phyloP scores from a whole-genome alignment of 2,329 filamentous ascomycete genomes.

The Didymella pomorum region DNA sequence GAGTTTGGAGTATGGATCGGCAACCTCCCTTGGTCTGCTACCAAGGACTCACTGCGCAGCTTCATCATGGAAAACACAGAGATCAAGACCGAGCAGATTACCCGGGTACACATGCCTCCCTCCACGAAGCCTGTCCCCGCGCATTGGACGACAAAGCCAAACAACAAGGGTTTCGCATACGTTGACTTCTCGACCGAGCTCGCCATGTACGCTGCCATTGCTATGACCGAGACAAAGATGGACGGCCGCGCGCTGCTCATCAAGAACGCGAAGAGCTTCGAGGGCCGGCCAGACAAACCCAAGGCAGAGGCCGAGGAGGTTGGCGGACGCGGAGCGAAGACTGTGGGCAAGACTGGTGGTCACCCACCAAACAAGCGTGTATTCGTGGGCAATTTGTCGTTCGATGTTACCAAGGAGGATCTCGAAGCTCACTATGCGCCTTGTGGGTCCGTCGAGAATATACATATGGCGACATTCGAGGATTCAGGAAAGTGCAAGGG shows the following conservation, averaged over 20 bases:
- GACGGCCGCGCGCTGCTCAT: constrained; percentile 83
- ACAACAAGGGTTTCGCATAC: constrained; percentile 96
- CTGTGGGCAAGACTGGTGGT: constrained; percentile 29
- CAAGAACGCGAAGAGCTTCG: constrained; percentile 89
- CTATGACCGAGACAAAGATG: constrained; percentile 83
- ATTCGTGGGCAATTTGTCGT: constrained; percentile 73
- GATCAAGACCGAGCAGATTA: constrained; percentile 72
- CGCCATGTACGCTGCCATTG: constrained; percentile 78
- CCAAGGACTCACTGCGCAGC: constrained; percentile 74
- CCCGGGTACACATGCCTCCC: constrained; percentile 80
- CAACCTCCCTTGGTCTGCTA: constrained; percentile 86
- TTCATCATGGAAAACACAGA: constrained; percentile 78
- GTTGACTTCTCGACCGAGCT: constrained; percentile 81
- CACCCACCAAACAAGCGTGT: constrained; percentile 79
- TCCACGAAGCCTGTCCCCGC: constrained; percentile 50
- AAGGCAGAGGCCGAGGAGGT: constrained; percentile 44
- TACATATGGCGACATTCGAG: constrained; percentile 93
- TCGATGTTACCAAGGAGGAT: constrained; percentile 73
- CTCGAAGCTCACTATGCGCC: constrained; percentile 81
- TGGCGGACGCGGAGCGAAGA: constrained; percentile 40
- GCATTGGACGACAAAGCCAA: constrained; percentile 59
- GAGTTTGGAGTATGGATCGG: constrained; percentile 94
- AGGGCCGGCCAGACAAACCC: constrained; percentile 81
- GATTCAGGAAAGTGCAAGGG: constrained; percentile 98
- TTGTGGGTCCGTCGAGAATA: constrained; percentile 82